phyloP scores from a whole-genome alignment of 768 basidiomycete species.

The Cyclocybe aegerita region DNA sequence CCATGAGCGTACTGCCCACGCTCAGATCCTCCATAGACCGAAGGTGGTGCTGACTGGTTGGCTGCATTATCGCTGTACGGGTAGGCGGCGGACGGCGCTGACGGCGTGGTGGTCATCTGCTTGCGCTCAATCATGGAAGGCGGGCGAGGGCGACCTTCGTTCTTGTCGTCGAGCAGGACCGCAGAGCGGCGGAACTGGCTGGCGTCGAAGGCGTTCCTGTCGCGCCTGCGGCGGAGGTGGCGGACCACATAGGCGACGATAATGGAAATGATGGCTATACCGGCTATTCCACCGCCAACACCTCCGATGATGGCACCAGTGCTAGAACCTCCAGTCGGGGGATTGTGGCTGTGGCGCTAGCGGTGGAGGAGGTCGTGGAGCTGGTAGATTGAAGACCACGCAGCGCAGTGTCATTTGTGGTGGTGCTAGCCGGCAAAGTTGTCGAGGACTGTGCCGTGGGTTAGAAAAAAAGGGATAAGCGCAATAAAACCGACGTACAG shows the following conservation, averaged over 20 bases:
- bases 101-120: constrained; percentile 16
- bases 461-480: too few species aligned
- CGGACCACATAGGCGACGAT: constrained; percentile 30
- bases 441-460: too few species aligned
- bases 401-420: too few species aligned
- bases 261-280: constrained; percentile 17
- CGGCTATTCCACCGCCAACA: constrained; percentile 23
- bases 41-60: constrained; percentile 10
- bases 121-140: constrained; percentile 32
- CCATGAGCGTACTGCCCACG: constrained; percentile 7
- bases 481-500: too few species aligned
- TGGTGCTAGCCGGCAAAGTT: too few species aligned
- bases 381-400: neutral
- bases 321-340: constrained; percentile 11
- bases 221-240: constrained; percentile 31
- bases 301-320: constrained; percentile 26
- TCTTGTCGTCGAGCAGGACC: constrained; percentile 33
- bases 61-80: constrained; percentile 15
- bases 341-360: neutral
- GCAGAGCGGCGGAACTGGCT: constrained; percentile 53
- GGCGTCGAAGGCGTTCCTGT: constrained; percentile 44
- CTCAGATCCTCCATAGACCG: constrained; percentile 9
- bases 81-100: constrained; percentile 13
- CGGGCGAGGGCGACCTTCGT: constrained; percentile 23
- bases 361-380: neutral